These are phyloP conservation scores for Guadua angustifolia DNA, from an alignment of 176 grass and related monocot species.

Conservation along the genomic window DNA sequence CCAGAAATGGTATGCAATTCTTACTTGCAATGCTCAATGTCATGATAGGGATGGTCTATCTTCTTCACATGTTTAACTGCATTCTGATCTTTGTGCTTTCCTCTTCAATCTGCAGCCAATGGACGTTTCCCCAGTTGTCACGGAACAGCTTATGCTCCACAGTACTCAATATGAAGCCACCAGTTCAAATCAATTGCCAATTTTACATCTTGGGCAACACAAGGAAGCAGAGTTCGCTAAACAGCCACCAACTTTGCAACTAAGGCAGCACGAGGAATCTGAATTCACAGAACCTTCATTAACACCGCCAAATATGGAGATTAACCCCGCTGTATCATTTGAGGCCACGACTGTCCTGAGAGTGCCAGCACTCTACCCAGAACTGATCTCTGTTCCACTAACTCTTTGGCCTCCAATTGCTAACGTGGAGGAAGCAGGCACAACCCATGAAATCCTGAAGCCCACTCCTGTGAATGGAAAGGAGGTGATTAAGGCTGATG, in stretches of 20 bases:
- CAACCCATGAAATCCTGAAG: constrained; percentile 63
- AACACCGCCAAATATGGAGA: constrained; percentile 37
- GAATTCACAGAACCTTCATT: constrained; percentile 35
- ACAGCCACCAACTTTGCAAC: constrained; percentile 44
- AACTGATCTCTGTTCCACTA: constrained; percentile 51
- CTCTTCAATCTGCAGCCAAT: constrained; percentile 53
- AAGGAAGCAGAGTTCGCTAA: constrained; percentile 55
- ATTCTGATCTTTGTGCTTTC: constrained; percentile 32
- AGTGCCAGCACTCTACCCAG: constrained; percentile 56
- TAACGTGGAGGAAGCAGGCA: constrained; percentile 39
- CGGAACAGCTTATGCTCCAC: constrained; percentile 38
- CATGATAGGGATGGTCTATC: neutral
- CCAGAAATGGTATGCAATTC: constrained; percentile 61
- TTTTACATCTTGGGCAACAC: constrained; percentile 50
- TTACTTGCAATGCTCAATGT: neutral
- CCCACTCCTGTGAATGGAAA: constrained; percentile 66
- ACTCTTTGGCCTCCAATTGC: constrained; percentile 56
- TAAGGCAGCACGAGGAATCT: constrained; percentile 49
- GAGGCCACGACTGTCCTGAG: constrained; percentile 14
- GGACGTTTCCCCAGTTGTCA: constrained; percentile 34
- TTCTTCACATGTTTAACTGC: constrained; percentile 2
- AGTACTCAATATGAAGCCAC: constrained; percentile 51
- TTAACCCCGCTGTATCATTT: constrained; percentile 35
- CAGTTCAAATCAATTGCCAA: constrained; percentile 44
- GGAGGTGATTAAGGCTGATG: constrained; percentile 60